A percentile compares a stretch with the other conserved stretches of the same genome.
phyloP scores from a whole-genome alignment of 352 stramenopile genomes.

The Phytophthora uliginosa region DNA sequence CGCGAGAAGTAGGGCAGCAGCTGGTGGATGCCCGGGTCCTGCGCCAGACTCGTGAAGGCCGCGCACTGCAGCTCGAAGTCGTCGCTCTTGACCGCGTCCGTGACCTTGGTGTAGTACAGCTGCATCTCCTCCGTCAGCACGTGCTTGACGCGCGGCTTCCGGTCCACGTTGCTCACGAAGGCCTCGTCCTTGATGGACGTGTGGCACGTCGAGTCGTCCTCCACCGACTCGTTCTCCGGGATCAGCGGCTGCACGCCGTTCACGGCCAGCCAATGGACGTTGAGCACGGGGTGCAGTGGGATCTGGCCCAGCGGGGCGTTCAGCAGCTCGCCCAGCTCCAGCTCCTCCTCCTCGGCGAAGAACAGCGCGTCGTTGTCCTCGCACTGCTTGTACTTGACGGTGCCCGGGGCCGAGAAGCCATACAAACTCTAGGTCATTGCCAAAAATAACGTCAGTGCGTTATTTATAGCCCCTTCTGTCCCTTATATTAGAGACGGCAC shows the following conservation, averaged over 20 bases:
- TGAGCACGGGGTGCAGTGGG: slow-evolving; percentile 75
- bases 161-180: slow-evolving; percentile 74
- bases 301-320: slow-evolving; percentile 82
- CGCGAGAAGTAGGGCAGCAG: slow-evolving; percentile 91
- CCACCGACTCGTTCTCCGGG: slow-evolving; percentile 85
- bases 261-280: slow-evolving; percentile 88
- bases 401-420: slow-evolving; percentile 69
- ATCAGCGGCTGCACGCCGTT: slow-evolving; percentile 87
- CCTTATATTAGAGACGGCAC: background rate
- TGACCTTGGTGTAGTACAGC: slow-evolving; percentile 92
- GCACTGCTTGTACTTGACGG: slow-evolving; percentile 66
- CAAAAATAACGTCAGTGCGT: background rate
- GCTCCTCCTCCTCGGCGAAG: slow-evolving; percentile 80
- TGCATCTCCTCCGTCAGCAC: slow-evolving; percentile 92
- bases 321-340: slow-evolving; percentile 75
- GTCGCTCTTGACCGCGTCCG: slow-evolving; percentile 81
- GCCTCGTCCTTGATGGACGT: slow-evolving; percentile 85
- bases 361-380: slow-evolving; percentile 72
- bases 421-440: slow-evolving; percentile 63
- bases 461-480: too few species aligned
- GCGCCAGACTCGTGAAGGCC: slow-evolving; percentile 79
- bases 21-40: slow-evolving; percentile 92
- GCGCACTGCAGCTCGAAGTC: slow-evolving; percentile 80
- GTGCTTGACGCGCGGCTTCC: slow-evolving; percentile 88
- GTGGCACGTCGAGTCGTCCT: slow-evolving; percentile 72